Evolutionary conservation across 192 early-diverging fungal genomes (phyloP), one percentile per base, ranked within the genome.

Genomic region (Linnemannia zychae): DNA sequence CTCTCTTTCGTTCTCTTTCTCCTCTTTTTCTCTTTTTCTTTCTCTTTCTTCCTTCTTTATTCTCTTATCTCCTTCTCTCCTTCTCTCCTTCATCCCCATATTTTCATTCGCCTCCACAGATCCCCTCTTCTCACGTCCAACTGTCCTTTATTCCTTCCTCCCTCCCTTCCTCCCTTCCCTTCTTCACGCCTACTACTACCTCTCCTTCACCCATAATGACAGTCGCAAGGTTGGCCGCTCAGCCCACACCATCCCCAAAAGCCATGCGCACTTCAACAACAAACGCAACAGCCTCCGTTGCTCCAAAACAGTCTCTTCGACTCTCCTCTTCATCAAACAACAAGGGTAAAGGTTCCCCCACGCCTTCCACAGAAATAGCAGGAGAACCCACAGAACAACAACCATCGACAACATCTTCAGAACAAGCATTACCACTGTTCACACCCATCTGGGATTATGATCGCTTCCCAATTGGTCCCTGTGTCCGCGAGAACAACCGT

Each of bases 401-500:
- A 34, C 18, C 33, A 24, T n/a, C 22, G 67, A 17, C 63, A 66
- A 12, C 63, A 66, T 6, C 67, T 40, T 5, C 67, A 69, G 7
- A 69, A 40, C 16, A 33, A 5, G 11, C 66, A 67, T 13, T 33
- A 72, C 65, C 65, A 24, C 38, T 79, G 38, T 78, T 70, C 72
- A 76, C 76, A 1, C 81, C 76, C 1, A 78, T 84, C 71, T 78
- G 76, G 81, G 81, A 78, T 24, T 78, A 78, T 12, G 71, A 84
- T 68, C 76, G 75, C n/a, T 78, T 65, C 40, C 81, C 81, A 0
- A 71, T 77, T 20, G 81, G 63, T 5, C 81, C 81, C 33, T 77
- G 75, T 69, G n/a, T 77, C 9, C 69, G 65, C 24, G 68, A 74
- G 18, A 50, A 53, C 28, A 38, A 34, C 53, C 72, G 79, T 3